Evolutionary conservation across 139 green algal species (phyloP).

Genomic region (Astrephomene gubernaculifera): DNA sequence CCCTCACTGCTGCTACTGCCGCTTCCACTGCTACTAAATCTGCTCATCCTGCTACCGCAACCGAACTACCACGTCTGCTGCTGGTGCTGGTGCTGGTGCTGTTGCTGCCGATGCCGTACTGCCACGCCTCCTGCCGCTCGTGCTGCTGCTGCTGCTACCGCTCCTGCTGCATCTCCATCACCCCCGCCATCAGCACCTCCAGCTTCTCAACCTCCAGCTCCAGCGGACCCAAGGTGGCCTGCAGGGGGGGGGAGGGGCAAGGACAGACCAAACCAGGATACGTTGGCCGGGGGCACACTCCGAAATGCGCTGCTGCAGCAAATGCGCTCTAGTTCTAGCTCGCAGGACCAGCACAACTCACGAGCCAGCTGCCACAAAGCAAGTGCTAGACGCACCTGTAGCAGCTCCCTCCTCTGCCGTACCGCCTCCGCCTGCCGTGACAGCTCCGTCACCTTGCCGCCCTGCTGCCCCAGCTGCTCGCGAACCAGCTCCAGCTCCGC

Average conservation of each 20-base stretch:
- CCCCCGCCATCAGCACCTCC: slow-evolving; percentile 48
- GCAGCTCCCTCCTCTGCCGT: slow-evolving; percentile 5
- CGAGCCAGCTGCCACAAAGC: no score
- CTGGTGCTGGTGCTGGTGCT: no score
- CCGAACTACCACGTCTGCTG: no score
- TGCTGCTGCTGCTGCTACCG: background rate
- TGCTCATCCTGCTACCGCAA: no score
- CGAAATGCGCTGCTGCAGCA: background rate
- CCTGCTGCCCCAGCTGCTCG: slow-evolving; percentile 20
- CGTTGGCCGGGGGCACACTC: background rate
- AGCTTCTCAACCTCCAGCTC: slow-evolving; percentile 49
- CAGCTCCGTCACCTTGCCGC: slow-evolving; percentile 24
- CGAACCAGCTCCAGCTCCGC: slow-evolving; percentile 39
- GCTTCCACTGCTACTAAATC: no score
- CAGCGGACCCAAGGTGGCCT: slow-evolving; percentile 46
- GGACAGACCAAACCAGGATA: background rate
- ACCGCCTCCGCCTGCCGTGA: slow-evolving; percentile 18
- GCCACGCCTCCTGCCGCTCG: no score
- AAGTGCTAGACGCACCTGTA: slow-evolving; percentile 17
- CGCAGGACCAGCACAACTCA: no score
- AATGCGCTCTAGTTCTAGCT: background rate
- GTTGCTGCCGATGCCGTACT: no score
- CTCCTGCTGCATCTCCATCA: slow-evolving; percentile 20
- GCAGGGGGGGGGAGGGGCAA: background rate
- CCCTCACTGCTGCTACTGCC: no score